Percentiles rank a stretch among this genome's conserved stretches.
Conservation (phyloP, 1,139 yeast species). For the Nakaseomyces sp. region DNA sequence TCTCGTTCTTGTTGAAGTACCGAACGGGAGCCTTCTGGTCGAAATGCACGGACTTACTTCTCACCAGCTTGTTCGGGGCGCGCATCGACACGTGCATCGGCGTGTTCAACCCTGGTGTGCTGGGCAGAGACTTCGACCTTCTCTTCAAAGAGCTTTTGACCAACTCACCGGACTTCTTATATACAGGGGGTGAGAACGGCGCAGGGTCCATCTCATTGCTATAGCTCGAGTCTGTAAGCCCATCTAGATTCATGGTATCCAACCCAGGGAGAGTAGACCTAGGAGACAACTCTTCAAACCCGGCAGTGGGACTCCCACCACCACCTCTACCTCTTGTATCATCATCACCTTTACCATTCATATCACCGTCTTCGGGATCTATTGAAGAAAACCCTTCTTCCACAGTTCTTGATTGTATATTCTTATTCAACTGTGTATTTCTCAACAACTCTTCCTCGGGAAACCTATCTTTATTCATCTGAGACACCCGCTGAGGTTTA, state of each 20-base stretch:
- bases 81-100: slow-evolving; percentile 8
- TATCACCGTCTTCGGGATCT: too few relatives aligned
- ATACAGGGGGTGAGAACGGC: slow-evolving; percentile 20
- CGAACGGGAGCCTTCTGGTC: slow-evolving; percentile 27
- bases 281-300: slow-evolving; percentile 1
- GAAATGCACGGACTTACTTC: slow-evolving; percentile 30
- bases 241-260: slow-evolving; percentile 1
- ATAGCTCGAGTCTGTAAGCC: too few relatives aligned
- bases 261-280: slow-evolving; percentile 2
- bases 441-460: slow-evolving; percentile 21
- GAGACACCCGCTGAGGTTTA: slow-evolving; percentile 22
- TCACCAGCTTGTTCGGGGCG: slow-evolving; percentile 9
- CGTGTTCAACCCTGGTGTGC: slow-evolving; percentile 19
- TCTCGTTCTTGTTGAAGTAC: slow-evolving; percentile 27
- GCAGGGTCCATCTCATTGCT: slow-evolving; percentile 9
- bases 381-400: too few relatives aligned
- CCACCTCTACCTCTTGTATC: background rate
- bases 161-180: slow-evolving; percentile 28
- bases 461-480: slow-evolving; percentile 14
- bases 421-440: slow-evolving; percentile 23
- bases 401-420: background rate
- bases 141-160: slow-evolving; percentile 24
- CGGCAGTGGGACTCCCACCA: background rate
- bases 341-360: too few relatives aligned
- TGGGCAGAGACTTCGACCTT: slow-evolving; percentile 29